A percentile compares a stretch with the other conserved stretches of the same genome.
These are phyloP conservation scores for Nymphaea colorata DNA, from an alignment of 164 flowering plant species.

Conservation along the genomic window DNA sequence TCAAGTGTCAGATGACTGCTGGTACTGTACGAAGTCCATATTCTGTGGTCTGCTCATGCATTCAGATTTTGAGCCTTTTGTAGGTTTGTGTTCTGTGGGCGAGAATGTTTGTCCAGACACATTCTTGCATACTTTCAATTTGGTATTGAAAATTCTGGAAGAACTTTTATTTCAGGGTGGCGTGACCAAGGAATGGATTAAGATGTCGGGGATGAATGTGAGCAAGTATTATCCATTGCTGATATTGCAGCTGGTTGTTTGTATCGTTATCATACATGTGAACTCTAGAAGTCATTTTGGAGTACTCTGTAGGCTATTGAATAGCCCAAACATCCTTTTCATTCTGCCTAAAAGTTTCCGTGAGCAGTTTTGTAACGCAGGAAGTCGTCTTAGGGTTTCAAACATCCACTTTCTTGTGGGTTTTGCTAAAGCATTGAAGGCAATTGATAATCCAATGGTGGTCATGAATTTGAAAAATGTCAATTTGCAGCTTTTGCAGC, in stretches of 20 bases:
- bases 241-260: constrained; percentile 31
- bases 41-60: constrained; percentile 32
- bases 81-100: neutral
- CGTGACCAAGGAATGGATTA: constrained; percentile 31
- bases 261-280: constrained; percentile 24
- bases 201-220: constrained; percentile 6
- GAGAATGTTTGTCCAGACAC: neutral
- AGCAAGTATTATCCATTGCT: constrained; percentile 18
- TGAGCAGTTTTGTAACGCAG: constrained; percentile 9
- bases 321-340: constrained; percentile 10
- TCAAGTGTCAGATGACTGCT: constrained; percentile 1
- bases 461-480: constrained; percentile 10
- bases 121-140: constrained; percentile 3
- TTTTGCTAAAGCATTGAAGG: constrained; percentile 36
- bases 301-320: constrained; percentile 12
- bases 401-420: constrained; percentile 2
- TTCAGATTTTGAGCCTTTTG: constrained; percentile 7
- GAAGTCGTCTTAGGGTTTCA: neutral
- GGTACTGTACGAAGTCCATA: constrained; percentile 35
- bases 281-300: constrained; percentile 17
- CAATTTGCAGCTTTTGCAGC: neutral
- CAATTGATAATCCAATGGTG: constrained; percentile 49
- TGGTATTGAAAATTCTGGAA: constrained; percentile 6
- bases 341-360: constrained; percentile 33
- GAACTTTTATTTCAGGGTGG: constrained; percentile 13